Evolutionary conservation across 352 stramenopile genomes (phyloP), one percentile per base, ranked within the genome.

Genomic region (Phytopythium sindhum): DNA sequence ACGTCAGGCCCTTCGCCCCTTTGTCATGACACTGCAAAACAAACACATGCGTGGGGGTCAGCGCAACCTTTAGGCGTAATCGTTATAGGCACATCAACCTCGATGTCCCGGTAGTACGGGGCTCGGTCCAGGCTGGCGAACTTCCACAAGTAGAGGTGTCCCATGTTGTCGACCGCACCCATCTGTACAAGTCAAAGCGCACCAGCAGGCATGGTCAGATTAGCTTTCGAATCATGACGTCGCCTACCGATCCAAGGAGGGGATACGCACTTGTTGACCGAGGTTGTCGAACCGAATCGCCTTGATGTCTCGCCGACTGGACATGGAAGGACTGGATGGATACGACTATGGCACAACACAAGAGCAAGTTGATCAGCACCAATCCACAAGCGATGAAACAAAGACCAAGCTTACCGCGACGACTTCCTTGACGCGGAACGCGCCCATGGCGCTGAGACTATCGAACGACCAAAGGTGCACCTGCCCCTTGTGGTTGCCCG

Each of bases 381-480:
- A 89, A 45, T 19, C 5, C 0, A 17, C 21, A 6, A 23, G n/a
- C 17, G 4, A 53, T 28, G 26, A 19, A 55, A 39, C 12, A 56
- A 1, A 59, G 11, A 53, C 65, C 7, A 0, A 60, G 66, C 73
- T 12, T 74, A 92, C 85, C 70, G 75, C 54, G 17, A 91, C 73
- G 12, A 90, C 60, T 12, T 90, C 74, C n/a, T 82, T 79, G 15
- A 71, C 84, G 72, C 87, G 84, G 60, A 91, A 93, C 19, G 77
- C 67, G 53, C 72, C 89, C 37, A 90, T 66, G 19, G 80, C 63
- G 65, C 81, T 94, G 24, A 93, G 67, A 37, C 83, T 90, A 57
- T 96, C 88, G 64, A 86, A 96, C 0, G 86, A 91, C 88, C 86
- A 96, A 55, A 96, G 45, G 61, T 95, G 86, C 29, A 95, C 73